Conservation (phyloP, 177 flowering plant genomes). For the Telopea speciosissima region DNA sequence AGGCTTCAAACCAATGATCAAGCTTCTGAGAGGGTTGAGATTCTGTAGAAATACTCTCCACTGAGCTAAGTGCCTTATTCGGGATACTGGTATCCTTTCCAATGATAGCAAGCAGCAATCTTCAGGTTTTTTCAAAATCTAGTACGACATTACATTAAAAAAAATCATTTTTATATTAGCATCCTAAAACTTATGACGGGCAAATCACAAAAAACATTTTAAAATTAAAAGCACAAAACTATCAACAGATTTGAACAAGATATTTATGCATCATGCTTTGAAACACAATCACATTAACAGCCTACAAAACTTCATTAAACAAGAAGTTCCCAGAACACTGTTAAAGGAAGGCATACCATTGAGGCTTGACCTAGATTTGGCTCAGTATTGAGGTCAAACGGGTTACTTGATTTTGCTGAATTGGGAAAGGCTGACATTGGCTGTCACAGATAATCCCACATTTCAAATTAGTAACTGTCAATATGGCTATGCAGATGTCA, state of each 20-base stretch:
- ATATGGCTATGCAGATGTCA: neutral
- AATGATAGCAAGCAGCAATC: neutral
- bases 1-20: neutral
- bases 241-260: neutral
- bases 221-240: neutral
- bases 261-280: neutral
- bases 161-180: no score
- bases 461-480: neutral
- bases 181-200: neutral
- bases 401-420: slow-evolving; percentile 56
- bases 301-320: neutral
- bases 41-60: neutral
- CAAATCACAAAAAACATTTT: neutral
- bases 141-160: neutral
- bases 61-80: neutral
- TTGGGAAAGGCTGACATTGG: slow-evolving; percentile 36
- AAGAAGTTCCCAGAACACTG: neutral
- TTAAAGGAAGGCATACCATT: slow-evolving; percentile 31
- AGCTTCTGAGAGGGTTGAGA: neutral
- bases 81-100: neutral
- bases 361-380: slow-evolving; percentile 42
- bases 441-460: slow-evolving; percentile 26
- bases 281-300: neutral
- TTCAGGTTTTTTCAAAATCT: neutral
- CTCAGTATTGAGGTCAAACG: slow-evolving; percentile 65